These are phyloP conservation scores for Elongisporangium undulatum DNA, from an alignment of 352 stramenopile species.

Conservation along the genomic window DNA sequence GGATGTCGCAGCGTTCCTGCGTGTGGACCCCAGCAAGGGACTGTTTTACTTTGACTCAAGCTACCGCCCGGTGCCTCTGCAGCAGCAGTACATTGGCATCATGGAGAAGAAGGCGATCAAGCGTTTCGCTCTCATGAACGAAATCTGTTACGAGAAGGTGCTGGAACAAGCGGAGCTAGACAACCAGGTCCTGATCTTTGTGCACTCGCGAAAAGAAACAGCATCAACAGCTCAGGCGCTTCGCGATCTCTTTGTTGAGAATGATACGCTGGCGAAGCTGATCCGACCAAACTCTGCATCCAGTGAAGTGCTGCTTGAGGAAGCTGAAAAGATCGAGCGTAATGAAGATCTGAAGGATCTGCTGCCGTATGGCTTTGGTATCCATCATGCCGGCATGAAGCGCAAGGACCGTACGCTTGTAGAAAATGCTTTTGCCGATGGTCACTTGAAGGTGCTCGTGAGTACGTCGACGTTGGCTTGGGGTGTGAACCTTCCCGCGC, in stretches of 20 bases:
- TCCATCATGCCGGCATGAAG: conserved; percentile 99
- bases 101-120: conserved; percentile 99
- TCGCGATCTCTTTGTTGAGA: conserved; percentile 93
- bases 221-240: conserved; percentile 96
- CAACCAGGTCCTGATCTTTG: conserved; percentile 99
- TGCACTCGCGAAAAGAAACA: conserved; percentile 98
- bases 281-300: conserved; percentile 83
- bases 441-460: conserved; percentile 96
- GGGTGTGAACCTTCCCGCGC: conserved; percentile 99
- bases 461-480: conserved; percentile 99
- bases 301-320: conserved; percentile 91
- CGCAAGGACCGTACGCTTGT: conserved; percentile 96
- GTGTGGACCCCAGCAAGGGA: conserved; percentile 96
- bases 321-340: conserved; percentile 90
- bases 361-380: conserved; percentile 97
- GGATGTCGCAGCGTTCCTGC: conserved; percentile 98
- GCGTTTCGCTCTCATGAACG: conserved; percentile 98
- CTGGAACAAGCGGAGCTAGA: conserved; percentile 90
- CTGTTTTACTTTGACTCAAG: conserved; percentile 99
- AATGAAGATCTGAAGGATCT: conserved; percentile 98
- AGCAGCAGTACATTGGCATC: conserved; percentile 99
- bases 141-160: conserved; percentile 99
- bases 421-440: conserved; percentile 98
- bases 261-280: conserved; percentile 93
- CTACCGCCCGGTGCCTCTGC: conserved; percentile 97